Evolutionary conservation across 75 land plant genomes (phyloP).

Genomic region (Larix kaempferi): DNA sequence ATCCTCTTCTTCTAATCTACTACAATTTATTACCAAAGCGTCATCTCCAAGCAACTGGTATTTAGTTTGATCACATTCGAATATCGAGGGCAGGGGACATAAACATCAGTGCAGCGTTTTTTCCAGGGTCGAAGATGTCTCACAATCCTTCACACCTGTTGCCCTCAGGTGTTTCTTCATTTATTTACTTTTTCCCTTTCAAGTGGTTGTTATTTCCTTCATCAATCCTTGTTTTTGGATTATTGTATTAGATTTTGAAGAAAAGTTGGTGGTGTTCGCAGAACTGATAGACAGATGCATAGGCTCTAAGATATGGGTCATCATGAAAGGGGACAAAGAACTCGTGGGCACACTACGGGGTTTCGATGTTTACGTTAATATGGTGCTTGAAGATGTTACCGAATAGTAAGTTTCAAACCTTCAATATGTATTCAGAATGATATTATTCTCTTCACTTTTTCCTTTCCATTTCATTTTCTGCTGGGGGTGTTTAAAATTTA

Average conservation of each 20-base stretch:
- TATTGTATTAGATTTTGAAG: background rate
- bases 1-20: too few species aligned
- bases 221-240: slow-evolving; percentile 3
- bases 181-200: background rate
- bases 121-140: slow-evolving; percentile 19
- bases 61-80: too few species aligned
- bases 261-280: slow-evolving; percentile 13
- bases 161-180: slow-evolving; percentile 44
- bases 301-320: slow-evolving; percentile 96
- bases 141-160: slow-evolving; percentile 70
- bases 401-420: slow-evolving; percentile 36
- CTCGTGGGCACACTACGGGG: slow-evolving; percentile 91
- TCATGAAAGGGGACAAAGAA: slow-evolving; percentile 99
- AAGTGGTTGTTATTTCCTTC: background rate
- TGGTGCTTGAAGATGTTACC: slow-evolving; percentile 98
- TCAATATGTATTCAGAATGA: too few species aligned
- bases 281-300: slow-evolving; percentile 97
- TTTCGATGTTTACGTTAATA: slow-evolving; percentile 95
- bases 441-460: too few species aligned
- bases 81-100: too few species aligned
- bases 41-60: too few species aligned
- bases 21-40: too few species aligned
- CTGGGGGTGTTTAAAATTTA: too few species aligned
- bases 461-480: too few species aligned
- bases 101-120: too few species aligned